Conservation (phyloP, 2,329 filamentous ascomycete genomes). For the Pestalotiopsis fici region DNA sequence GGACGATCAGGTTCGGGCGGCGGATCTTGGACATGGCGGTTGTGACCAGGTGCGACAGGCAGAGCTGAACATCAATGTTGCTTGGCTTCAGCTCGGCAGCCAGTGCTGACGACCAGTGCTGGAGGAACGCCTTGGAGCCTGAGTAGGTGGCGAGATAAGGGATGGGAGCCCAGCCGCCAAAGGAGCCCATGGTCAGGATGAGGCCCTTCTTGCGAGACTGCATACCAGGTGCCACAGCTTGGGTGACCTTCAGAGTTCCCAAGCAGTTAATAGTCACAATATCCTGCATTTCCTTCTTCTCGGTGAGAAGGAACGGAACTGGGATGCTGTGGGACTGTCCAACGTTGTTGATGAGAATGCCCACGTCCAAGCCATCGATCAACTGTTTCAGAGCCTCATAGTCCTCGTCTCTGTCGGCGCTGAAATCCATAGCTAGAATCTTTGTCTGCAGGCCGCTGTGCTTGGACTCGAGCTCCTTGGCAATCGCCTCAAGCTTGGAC, state of each 20-base stretch:
- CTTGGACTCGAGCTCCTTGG: slow-evolving; percentile 72
- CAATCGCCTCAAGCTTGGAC: slow-evolving; percentile 81
- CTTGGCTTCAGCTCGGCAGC: slow-evolving; percentile 78
- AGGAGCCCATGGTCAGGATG: slow-evolving; percentile 96
- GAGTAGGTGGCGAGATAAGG: slow-evolving; percentile 95
- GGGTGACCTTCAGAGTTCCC: slow-evolving; percentile 85
- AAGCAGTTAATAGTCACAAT: slow-evolving; percentile 96
- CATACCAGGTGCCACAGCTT: slow-evolving; percentile 83
- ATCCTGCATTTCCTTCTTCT: slow-evolving; percentile 76
- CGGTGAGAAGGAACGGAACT: slow-evolving; percentile 81
- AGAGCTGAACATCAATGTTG: slow-evolving; percentile 86
- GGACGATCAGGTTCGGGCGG: slow-evolving; percentile 74
- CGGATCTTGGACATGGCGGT: slow-evolving; percentile 97
- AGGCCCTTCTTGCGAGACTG: slow-evolving; percentile 81
- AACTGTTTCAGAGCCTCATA: slow-evolving; percentile 73
- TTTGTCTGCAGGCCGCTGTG: slow-evolving; percentile 72
- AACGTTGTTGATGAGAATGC: slow-evolving; percentile 94
- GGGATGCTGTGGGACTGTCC: slow-evolving; percentile 93
- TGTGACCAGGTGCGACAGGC: slow-evolving; percentile 90
- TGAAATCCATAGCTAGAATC: slow-evolving; percentile 88
- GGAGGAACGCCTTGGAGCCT: slow-evolving; percentile 96
- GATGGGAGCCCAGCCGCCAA: slow-evolving; percentile 89
- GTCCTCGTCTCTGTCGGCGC: slow-evolving; percentile 75
- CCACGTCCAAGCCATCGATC: slow-evolving; percentile 74
- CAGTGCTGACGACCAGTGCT: slow-evolving; percentile 90